phyloP scores from a whole-genome alignment of 345 rosid genomes.

The Bruguiera gymnorhiza region DNA sequence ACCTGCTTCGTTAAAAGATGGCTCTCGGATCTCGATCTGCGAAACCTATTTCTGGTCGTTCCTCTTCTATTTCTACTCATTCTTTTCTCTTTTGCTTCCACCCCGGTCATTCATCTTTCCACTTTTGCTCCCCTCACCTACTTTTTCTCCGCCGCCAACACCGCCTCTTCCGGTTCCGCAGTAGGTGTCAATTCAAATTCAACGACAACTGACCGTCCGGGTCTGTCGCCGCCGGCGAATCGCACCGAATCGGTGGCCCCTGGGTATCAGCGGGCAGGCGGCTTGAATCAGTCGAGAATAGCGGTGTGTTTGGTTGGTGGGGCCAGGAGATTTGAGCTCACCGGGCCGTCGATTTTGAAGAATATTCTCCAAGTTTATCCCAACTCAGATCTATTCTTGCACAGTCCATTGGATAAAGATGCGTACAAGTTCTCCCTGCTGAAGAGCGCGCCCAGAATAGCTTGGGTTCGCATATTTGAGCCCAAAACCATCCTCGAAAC shows the following conservation, averaged over 20 bases:
- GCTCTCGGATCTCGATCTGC: conserved; percentile 16
- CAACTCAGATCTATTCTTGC: conserved; percentile 83
- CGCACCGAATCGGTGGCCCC: background rate
- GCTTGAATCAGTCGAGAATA: conserved; percentile 45
- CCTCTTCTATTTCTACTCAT: conserved; percentile 16
- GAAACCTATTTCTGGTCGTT: conserved; percentile 13
- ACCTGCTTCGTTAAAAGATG: background rate
- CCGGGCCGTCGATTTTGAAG: conserved; percentile 81
- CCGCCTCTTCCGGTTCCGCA: background rate
- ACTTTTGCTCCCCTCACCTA: conserved; percentile 10
- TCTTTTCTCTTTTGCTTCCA: conserved; percentile 4
- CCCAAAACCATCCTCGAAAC: conserved; percentile 52
- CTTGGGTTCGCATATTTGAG: conserved; percentile 62
- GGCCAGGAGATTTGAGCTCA: conserved; percentile 84
- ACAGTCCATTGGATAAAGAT: conserved; percentile 63
- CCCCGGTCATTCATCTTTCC: conserved; percentile 12
- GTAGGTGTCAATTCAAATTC: too few relatives aligned
- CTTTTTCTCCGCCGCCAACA: conserved; percentile 4
- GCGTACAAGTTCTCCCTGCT: conserved; percentile 66
- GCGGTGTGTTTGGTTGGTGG: conserved; percentile 96
- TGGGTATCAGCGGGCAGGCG: background rate
- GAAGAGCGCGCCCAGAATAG: conserved; percentile 58
- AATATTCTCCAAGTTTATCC: conserved; percentile 61
- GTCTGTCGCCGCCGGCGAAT: background rate
- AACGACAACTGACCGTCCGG: background rate